Base-by-base conservation (phyloP, 2,329 filamentous ascomycete genomes). In the Akanthomyces lecanii region DNA sequence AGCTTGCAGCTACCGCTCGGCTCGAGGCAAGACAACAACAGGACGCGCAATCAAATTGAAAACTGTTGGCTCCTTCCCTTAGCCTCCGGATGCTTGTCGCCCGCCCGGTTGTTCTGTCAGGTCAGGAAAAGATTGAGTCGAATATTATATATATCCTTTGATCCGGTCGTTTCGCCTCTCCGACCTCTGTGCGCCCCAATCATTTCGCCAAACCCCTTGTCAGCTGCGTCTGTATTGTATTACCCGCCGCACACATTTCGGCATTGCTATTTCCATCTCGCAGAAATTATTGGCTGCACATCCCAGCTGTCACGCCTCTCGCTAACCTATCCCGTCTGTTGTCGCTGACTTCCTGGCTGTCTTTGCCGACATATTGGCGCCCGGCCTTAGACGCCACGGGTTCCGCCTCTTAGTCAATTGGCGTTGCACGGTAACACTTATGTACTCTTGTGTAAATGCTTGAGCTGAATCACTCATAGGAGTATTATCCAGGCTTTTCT, bases 121-220 rank as follows among this genome's bases (percentile, higher is more conserved):
- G 23, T 18, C 45, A 8, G 14, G 25, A 42, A 44, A 33, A 47
- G 23, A 58, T 33, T 8, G 33, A 25, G 23, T 14, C 23, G 33
- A 51, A 5, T 25, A 42, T 14, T 38, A 60, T 48, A 44, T 62
- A 55, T 48, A 55, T 40, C 40, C 30, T 40, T 55, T 40, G 40
- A 38, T 40, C 52, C 45, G 30, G 44, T 36, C 12, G 18, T 25
- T 25, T 62, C 52, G 60, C 60, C 44, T 62, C 51, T 40, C 25
- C 51, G 14, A 54, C 33, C 12, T 56, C 52, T 62, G 60, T 62
- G 25, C 60, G 45, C 60, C 60, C 52, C 36, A 18, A 62, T 62
- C 45, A 56, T 56, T 42, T 62, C 52, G 60, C 52, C 60, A 62
- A 56, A 62, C 21, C 60, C 50, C 60, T 44, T 56, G 60, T 51